Conservation (phyloP, 306 rosid genomes). For the Herpetospermum pedunculosum region DNA sequence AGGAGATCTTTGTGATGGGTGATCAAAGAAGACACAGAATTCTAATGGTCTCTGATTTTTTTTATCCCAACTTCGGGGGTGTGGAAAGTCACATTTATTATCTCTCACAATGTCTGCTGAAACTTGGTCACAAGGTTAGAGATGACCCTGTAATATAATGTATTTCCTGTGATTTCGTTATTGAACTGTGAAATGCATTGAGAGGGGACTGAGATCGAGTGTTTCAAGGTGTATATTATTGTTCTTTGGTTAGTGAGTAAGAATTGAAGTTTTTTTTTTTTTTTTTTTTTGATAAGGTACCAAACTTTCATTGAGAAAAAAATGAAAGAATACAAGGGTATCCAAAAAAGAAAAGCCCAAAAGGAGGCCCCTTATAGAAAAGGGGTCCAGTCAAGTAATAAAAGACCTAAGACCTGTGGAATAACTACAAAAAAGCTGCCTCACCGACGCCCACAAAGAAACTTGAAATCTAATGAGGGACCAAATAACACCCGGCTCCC, state of each 20-base stretch:
- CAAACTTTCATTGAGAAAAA: no score
- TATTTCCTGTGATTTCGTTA: neutral
- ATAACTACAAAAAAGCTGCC: no score
- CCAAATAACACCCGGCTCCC: no score
- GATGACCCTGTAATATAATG: neutral
- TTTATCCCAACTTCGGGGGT: conserved; percentile 92
- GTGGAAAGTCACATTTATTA: conserved; percentile 80
- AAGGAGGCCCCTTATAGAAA: no score
- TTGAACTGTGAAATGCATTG: neutral
- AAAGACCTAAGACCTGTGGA: no score
- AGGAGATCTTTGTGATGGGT: conserved; percentile 28
- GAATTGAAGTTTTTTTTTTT: no score
- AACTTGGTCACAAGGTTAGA: conserved; percentile 87
- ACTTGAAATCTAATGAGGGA: no score
- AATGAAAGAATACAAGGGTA: no score
- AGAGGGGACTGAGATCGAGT: neutral
- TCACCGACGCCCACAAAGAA: no score
- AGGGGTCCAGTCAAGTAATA: no score
- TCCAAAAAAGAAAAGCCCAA: no score
- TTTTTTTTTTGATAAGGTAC: no score
- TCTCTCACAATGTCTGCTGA: conserved; percentile 76
- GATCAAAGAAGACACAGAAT: conserved; percentile 45
- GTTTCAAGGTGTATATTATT: neutral
- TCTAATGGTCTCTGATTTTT: conserved; percentile 84
- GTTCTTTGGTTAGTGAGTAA: neutral